Evolutionary conservation across 208 protist genomes (phyloP).

Genomic region (Crithidia brevicula): DNA sequence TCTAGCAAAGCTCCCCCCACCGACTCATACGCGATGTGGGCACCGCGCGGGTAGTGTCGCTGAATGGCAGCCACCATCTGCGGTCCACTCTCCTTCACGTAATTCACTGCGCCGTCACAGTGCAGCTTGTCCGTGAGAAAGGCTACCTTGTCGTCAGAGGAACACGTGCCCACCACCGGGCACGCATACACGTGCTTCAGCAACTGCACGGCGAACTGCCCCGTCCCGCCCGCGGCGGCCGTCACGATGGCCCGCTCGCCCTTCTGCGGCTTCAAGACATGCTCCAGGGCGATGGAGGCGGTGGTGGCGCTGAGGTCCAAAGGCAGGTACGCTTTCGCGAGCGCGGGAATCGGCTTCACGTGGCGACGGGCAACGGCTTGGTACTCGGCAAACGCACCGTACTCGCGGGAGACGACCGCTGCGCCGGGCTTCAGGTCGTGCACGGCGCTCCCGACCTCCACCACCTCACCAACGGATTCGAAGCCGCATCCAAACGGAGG

Average conservation of each 20-base stretch:
- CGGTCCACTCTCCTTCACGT: constrained; percentile 20
- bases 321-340: constrained; percentile 63
- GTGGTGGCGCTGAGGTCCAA: constrained; percentile 87
- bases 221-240: constrained; percentile 90
- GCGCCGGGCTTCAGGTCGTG: constrained; percentile 52
- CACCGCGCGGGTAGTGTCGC: constrained; percentile 61
- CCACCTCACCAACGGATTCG: constrained; percentile 83
- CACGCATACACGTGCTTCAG: constrained; percentile 83
- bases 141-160: constrained; percentile 68
- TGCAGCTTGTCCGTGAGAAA: constrained; percentile 70
- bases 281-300: constrained; percentile 83
- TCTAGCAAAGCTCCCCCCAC: constrained; percentile 90
- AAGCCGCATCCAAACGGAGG: constrained; percentile 90
- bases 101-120: constrained; percentile 85
- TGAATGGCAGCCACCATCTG: constrained; percentile 21
- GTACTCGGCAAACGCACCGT: constrained; percentile 85
- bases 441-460: constrained; percentile 51
- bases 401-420: constrained; percentile 73
- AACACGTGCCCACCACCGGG: constrained; percentile 88
- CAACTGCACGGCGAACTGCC: constrained; percentile 91
- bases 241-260: constrained; percentile 87
- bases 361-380: constrained; percentile 58
- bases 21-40: constrained; percentile 91
- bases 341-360: constrained; percentile 52
- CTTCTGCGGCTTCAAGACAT: constrained; percentile 66